Base-by-base conservation (phyloP, 225 moss, liverwort and hornwort species). In the Marchantia polymorpha region DNA sequence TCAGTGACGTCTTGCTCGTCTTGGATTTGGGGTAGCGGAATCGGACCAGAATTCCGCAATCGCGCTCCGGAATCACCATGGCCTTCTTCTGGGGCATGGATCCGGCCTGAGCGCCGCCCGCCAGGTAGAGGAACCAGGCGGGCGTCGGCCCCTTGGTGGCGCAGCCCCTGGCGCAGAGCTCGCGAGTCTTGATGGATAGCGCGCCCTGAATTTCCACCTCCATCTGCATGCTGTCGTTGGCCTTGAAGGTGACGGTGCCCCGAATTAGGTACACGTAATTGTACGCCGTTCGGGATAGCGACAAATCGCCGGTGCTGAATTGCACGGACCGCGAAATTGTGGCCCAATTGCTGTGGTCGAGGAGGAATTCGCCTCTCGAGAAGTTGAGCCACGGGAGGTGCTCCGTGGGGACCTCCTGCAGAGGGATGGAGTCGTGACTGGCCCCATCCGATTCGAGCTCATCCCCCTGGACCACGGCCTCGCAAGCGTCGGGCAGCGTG, bases 331-430 rank as follows among this genome's bases (percentile, higher is more conserved):
- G 73, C 7, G 73, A 26, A 12, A 54, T 7, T 26, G 25, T 70
- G 4, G 17, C 73, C 12, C 6, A 23, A 73, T 73, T 22, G 4
- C 14, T 25, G 27, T 13, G 17, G 12, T 54, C 73, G 26, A 73
- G n/a, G 8, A 54, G 25, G 20, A 73, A 73, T 54, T 73, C 73
- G 11, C 73, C 73, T 26, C 73, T 73, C 12, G 73, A 73, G 53
- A 73, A 73, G 27, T 73, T 73, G 4, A 73, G 73, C 73, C 73
- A 73, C 12, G 73, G 73, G 5, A 73, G 52, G 27, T 73, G 73
- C 11, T 20, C 29, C 8, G 23, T 1, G 13, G 73, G 73, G 26
- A 73, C 10, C 25, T 73, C 52, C 73, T 73, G 52, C 12, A 53
- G 73, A 15, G 52, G 16, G n/a, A 73, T 73, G 73, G 73, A 52